Evolutionary conservation across 1,139 yeast species (phyloP).

Genomic region (Hanseniaspora uvarum): DNA sequence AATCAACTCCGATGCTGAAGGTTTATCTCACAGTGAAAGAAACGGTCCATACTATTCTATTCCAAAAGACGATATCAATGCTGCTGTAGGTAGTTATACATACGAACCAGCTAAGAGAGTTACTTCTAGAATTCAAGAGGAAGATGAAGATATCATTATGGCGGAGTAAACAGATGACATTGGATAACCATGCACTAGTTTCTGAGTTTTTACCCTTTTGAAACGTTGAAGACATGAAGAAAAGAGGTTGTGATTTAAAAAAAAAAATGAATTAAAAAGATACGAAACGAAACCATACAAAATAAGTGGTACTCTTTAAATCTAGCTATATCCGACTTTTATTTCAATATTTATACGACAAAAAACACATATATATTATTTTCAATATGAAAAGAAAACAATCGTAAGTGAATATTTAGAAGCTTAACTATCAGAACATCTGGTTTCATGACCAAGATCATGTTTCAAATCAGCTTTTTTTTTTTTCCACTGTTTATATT

Average conservation of each 20-base stretch:
- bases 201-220: too few species aligned
- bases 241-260: too few species aligned
- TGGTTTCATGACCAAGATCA: not conserved
- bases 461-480: not conserved
- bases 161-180: not conserved
- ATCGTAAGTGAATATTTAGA: not conserved
- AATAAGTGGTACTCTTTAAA: too few species aligned
- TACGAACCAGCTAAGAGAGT: slow-evolving; percentile 9
- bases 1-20: slow-evolving; percentile 6
- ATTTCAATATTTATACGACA: too few species aligned
- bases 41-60: slow-evolving; percentile 14
- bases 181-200: not conserved
- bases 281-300: too few species aligned
- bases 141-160: slow-evolving; percentile 12
- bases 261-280: too few species aligned
- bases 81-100: slow-evolving; percentile 13
- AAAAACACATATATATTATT: too few species aligned
- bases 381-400: too few species aligned
- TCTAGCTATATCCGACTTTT: too few species aligned
- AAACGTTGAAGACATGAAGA: too few species aligned
- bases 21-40: slow-evolving; percentile 12
- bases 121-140: slow-evolving; percentile 7
- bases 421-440: not conserved
- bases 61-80: slow-evolving; percentile 11
- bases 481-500: too few species aligned